phyloP scores from a whole-genome alignment of 495 filamentous ascomycete genomes.

The Trichoderma asperelloides region DNA sequence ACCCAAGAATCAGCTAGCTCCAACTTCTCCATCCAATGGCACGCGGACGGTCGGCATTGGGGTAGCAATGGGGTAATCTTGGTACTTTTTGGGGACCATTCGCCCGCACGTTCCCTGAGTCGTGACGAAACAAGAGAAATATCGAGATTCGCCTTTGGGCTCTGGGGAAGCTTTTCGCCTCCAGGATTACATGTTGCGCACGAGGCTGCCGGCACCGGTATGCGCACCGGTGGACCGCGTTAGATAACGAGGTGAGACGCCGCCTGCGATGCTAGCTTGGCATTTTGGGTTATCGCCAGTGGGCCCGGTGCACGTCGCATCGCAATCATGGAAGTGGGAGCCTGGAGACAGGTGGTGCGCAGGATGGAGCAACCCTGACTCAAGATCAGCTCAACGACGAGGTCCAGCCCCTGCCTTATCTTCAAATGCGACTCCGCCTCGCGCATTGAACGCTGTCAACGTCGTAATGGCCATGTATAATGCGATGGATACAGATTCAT shows the following conservation, averaged over 20 bases:
- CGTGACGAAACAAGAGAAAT: not conserved
- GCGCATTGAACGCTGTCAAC: not conserved
- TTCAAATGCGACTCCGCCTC: not conserved
- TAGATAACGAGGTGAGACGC: not conserved
- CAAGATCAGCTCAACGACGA: not conserved
- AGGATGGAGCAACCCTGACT: constrained; percentile 1
- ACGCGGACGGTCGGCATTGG: not conserved
- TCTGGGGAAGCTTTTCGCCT: not conserved
- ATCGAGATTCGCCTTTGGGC: not conserved
- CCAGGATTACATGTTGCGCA: not conserved
- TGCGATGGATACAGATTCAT: not conserved
- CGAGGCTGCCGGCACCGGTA: not conserved
- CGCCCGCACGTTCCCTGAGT: not conserved
- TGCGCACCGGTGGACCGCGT: not conserved
- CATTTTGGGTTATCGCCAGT: not conserved
- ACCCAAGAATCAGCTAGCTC: not conserved
- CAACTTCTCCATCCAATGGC: not conserved
- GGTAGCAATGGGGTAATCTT: not conserved
- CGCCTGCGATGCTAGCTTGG: not conserved
- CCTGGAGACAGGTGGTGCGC: not conserved
- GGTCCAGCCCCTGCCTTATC: constrained; percentile 3
- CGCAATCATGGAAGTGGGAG: not conserved
- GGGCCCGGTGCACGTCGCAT: not conserved
- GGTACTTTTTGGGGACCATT: not conserved
- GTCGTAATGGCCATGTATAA: not conserved